These are phyloP conservation scores for Sporobolomyces roseus DNA, from an alignment of 768 basidiomycete genomes.

Conservation along the genomic window DNA sequence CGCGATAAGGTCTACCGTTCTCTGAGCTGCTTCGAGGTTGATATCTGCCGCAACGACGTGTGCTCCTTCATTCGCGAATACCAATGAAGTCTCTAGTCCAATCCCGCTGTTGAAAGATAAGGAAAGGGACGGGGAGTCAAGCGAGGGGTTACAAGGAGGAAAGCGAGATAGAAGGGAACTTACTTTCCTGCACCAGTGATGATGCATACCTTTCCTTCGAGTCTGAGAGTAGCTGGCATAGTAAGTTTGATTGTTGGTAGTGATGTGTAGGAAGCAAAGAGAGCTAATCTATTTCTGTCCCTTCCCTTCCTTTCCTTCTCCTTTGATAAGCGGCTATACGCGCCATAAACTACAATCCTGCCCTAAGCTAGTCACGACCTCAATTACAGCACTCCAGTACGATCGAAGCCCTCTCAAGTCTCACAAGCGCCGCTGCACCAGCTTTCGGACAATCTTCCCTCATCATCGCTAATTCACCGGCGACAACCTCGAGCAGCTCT, in stretches of 20 bases:
- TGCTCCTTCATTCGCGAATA: constrained; percentile 85
- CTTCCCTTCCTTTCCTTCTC: neutral
- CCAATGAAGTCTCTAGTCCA: constrained; percentile 88
- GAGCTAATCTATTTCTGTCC: neutral
- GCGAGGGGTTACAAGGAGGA: neutral
- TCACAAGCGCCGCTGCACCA: too few relatives aligned
- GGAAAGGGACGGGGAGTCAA: neutral
- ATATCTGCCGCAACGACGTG: constrained; percentile 83
- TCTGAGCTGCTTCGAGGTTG: constrained; percentile 69
- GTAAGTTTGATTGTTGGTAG: neutral
- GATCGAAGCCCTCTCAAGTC: too few relatives aligned
- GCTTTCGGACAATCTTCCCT: too few relatives aligned
- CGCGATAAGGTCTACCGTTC: constrained; percentile 61
- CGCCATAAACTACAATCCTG: neutral
- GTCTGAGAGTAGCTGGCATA: constrained; percentile 33
- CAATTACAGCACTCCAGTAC: too few relatives aligned
- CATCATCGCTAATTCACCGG: too few relatives aligned
- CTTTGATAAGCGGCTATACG: neutral
- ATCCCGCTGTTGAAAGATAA: constrained; percentile 66
- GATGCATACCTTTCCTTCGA: constrained; percentile 60
- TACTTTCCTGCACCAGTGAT: constrained; percentile 87
- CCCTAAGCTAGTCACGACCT: neutral
- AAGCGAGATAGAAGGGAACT: constrained; percentile 47
- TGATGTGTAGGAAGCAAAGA: neutral
- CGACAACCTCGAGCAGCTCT: too few relatives aligned